Evolutionary conservation across 306 rosid species (phyloP).

Genomic region (Rosa persica): DNA sequence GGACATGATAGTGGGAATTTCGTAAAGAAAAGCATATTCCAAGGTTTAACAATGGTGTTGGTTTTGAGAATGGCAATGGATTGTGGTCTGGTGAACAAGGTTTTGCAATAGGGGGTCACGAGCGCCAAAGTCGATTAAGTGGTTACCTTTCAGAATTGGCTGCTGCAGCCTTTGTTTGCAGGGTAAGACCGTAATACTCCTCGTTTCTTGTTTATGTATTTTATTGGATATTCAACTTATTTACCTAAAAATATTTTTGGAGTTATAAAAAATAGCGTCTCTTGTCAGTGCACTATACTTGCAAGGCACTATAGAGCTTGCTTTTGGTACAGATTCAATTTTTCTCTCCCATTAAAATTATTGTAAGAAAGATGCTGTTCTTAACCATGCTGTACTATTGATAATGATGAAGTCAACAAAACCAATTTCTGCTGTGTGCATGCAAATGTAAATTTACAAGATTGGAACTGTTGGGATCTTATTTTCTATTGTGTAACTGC

Average conservation of each 20-base stretch:
- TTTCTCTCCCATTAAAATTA: background rate
- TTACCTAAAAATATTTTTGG: background rate
- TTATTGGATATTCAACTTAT: background rate
- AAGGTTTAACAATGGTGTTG: constrained; percentile 83
- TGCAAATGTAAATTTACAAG: background rate
- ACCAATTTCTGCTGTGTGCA: background rate
- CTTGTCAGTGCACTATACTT: background rate
- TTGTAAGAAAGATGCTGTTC: background rate
- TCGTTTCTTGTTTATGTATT: constrained; percentile 4
- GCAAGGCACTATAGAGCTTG: background rate
- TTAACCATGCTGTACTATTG: background rate
- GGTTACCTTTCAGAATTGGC: constrained; percentile 97
- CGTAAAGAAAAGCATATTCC: constrained; percentile 37
- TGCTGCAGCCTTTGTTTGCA: constrained; percentile 96
- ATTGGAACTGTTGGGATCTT: background rate
- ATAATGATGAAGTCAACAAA: background rate
- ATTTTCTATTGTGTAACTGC: background rate
- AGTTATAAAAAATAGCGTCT: background rate
- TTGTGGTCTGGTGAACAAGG: constrained; percentile 82
- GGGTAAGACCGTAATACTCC: constrained; percentile 47
- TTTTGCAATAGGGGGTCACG: constrained; percentile 90
- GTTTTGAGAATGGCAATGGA: constrained; percentile 83
- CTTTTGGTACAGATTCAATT: background rate
- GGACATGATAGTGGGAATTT: constrained; percentile 49
- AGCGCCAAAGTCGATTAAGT: constrained; percentile 76